Conservation (phyloP, 768 basidiomycete genomes). For the Hypholoma sublateritium region DNA sequence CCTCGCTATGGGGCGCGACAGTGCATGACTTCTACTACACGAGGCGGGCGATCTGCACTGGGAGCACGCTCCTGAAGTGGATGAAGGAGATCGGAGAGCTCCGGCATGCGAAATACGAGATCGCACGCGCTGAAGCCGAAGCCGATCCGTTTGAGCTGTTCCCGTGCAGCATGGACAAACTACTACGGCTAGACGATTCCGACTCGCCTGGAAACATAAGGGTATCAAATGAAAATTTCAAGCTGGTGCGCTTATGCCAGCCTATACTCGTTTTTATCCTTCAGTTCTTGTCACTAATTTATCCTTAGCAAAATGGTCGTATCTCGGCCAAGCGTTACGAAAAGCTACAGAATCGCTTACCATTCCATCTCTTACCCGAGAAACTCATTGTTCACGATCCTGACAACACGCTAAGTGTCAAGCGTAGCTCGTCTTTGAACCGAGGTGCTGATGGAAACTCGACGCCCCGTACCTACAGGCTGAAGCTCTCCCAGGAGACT, state of each 20-base stretch:
- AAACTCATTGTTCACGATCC: constrained; percentile 26
- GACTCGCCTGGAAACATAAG: constrained; percentile 18
- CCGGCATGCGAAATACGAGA: constrained; percentile 28
- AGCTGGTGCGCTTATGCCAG: too few species aligned
- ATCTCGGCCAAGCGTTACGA: too few species aligned
- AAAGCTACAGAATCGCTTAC: constrained; percentile 11
- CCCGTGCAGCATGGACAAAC: constrained; percentile 30
- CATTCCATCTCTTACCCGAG: constrained; percentile 19
- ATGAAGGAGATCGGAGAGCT: constrained; percentile 33
- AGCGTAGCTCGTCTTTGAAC: constrained; percentile 1
- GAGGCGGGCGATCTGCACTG: constrained; percentile 19
- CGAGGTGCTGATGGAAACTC: constrained; percentile 6
- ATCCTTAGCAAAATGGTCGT: not conserved
- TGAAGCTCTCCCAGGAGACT: not conserved
- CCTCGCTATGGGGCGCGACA: constrained; percentile 47
- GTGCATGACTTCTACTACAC: constrained; percentile 40
- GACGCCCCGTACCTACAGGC: constrained; percentile 10
- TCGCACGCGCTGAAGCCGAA: constrained; percentile 35
- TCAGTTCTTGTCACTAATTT: not conserved
- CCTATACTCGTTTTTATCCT: too few species aligned
- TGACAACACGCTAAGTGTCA: constrained; percentile 9
- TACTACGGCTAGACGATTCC: too few species aligned
- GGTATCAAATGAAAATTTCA: not conserved
- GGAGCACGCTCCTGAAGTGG: constrained; percentile 34
- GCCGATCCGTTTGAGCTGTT: constrained; percentile 29